Base-by-base conservation (phyloP, 768 basidiomycete species). In the Mycena rebaudengoi region DNA sequence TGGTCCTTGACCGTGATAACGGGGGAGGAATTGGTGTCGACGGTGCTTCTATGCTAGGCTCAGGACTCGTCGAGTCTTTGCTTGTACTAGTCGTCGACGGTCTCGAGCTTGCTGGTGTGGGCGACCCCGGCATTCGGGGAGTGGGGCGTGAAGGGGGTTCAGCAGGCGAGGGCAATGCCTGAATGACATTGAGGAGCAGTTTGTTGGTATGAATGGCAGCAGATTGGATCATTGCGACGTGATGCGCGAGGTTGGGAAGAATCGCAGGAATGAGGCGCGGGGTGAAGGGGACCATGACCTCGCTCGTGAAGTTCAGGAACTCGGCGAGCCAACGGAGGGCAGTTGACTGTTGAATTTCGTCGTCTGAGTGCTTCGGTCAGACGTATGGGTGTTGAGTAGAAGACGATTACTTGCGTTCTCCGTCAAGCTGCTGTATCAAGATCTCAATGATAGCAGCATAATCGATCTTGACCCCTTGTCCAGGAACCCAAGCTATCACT, bases 241-340 rank as follows among this genome's bases (percentile, higher is more conserved):
- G 94, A 67, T 97, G 95, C 0, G 97, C 96, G 48, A 99, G 89
- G 70, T 97, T 98, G 8, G 96, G 95, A 16, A 99, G 85, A 60
- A 99, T 92, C 10, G 94, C 94, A 10, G 93, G 91, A 43, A 99
- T 91, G 44, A 99, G 88, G 39, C 94, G 89, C 1, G 98, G 96
- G 0, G 95, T 95, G 72, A 98, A 98, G 2, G 94, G 92, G 26
- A 99, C 87, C 85, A 99, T 94, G 55, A 96, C 94, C 73, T 96
- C 94, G 55, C 92, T 89, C 2, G 90, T 91, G 69, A 98, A 95
- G 48, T 81, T 84, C 30, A 99, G 80, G 77, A 99, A 95, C 66
- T 96, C 94, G 7, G 93, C 87, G 23, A 99, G 81, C 98, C 98
- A 99, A 63, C 87, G 83, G 16, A 99, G 84, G n/a, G 96, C 94